Conservation (phyloP, 345 rosid genomes). For the Pseudoturritis turrita region DNA sequence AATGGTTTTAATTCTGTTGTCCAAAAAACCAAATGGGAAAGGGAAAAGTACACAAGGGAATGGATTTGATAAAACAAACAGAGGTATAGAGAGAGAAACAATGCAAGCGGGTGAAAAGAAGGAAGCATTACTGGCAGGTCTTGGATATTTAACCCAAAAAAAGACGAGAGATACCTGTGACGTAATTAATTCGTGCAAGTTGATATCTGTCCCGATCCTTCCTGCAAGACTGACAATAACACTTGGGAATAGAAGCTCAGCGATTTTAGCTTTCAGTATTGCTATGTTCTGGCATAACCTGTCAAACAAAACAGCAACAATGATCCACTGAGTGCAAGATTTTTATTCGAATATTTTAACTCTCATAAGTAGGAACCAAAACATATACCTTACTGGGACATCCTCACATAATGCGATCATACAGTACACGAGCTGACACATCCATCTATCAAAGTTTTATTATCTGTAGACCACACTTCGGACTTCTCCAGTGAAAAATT, state of each 20-base stretch:
- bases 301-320: slow-evolving; percentile 26
- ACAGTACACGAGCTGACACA: slow-evolving; percentile 80
- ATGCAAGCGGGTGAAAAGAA: background rate
- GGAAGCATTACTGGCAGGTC: background rate
- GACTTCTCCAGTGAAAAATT: slow-evolving; percentile 57
- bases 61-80: background rate
- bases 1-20: background rate
- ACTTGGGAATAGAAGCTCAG: slow-evolving; percentile 81
- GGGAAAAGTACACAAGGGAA: background rate
- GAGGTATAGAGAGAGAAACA: background rate
- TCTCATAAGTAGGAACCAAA: slow-evolving; percentile 12
- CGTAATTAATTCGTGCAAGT: slow-evolving; percentile 57
- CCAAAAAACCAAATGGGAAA: background rate
- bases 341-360: background rate
- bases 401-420: slow-evolving; percentile 69
- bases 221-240: slow-evolving; percentile 70
- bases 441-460: slow-evolving; percentile 81
- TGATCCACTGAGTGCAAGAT: background rate
- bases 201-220: slow-evolving; percentile 46
- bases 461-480: slow-evolving; percentile 65
- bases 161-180: slow-evolving; percentile 48
- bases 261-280: slow-evolving; percentile 73
- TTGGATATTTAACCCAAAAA: background rate
- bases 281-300: slow-evolving; percentile 90
- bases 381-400: slow-evolving; percentile 61